Evolutionary conservation across 2,329 filamentous ascomycete genomes (phyloP), one percentile per base, ranked within the genome.

Genomic region (Amphichorda felina): DNA sequence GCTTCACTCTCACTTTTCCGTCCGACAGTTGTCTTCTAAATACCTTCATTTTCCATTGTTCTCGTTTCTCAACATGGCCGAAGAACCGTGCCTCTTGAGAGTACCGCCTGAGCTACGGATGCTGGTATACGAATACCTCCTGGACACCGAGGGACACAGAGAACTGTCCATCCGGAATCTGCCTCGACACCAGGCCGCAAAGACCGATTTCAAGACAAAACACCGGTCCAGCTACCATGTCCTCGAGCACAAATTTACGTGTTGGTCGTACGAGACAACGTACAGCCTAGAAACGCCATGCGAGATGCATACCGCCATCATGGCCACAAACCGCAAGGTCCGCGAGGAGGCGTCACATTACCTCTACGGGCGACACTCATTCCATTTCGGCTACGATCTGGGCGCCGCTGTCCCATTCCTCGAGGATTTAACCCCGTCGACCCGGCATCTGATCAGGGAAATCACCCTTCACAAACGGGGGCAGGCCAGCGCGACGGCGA

Each of bases 331-430:
- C 45, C 57, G 58, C 28, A 59, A 59, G 36, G 57, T 76, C 34
- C 60, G 77, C 49, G 56, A 61, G 39, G 75, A 79, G 49, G 66
- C 69, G n/a, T 56, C 66, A 4, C 60, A 68, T 38, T 49, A 72
- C 13, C 56, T 80, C 4, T 80, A 79, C 51, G 60, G 57, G 7
- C 56, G 50, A 37, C 70, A 76, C 48, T 57, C 58, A 1, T 79
- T 79, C 50, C 66, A 70, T 45, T 80, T 80, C 49, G 68, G 67
- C 41, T 61, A 63, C 33, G 63, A 73, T 51, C 60, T 79, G 42
- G 75, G 79, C 51, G 71, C 74, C 13, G 62, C 75, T 5, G 61
- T 68, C 1, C 72, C 74, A 0, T 79, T 79, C 48, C 57, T 80
- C 27, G 56, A 59, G 22, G 72, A 79, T n/a, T n/a, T n/a, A n/a